phyloP scores from a whole-genome alignment of 1,284 basidiomycete genomes.

The Cryptococcus amylolentus region DNA sequence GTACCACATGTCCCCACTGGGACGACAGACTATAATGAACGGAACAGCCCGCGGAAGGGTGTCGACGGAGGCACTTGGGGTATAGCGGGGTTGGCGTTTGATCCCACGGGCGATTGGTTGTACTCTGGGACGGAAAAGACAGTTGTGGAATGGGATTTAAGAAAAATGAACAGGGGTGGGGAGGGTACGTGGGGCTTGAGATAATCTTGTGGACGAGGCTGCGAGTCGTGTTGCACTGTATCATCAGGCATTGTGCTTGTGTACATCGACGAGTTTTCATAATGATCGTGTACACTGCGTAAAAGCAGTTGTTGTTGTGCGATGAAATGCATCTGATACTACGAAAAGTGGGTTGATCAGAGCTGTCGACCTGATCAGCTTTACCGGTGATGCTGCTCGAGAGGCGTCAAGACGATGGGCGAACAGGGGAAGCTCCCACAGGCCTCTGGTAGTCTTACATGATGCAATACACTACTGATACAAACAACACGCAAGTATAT shows the following conservation, averaged over 20 bases:
- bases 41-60: conserved; percentile 6
- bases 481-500: background rate
- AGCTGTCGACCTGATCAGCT: too few species aligned
- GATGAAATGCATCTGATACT: background rate
- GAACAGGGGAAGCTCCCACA: too few species aligned
- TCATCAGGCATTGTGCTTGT: background rate
- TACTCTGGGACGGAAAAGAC: conserved; percentile 48
- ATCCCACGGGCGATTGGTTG: conserved; percentile 47
- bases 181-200: conserved; percentile 38
- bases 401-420: too few species aligned
- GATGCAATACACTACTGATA: too few species aligned
- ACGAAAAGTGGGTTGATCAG: too few species aligned
- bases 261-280: too few species aligned
- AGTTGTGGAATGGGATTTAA: conserved; percentile 49
- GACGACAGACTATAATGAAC: conserved; percentile 6
- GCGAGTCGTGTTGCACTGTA: background rate
- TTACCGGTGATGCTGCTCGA: too few species aligned
- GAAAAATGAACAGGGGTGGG: conserved; percentile 26
- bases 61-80: conserved; percentile 37
- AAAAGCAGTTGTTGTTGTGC: background rate
- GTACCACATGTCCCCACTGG: conserved; percentile 30
- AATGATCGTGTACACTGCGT: background rate
- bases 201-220: background rate
- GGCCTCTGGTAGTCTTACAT: too few species aligned
- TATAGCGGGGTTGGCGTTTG: conserved; percentile 46